phyloP scores from a whole-genome alignment of 192 early-diverging fungal genomes.

The Phycomyces blakesleeanus region DNA sequence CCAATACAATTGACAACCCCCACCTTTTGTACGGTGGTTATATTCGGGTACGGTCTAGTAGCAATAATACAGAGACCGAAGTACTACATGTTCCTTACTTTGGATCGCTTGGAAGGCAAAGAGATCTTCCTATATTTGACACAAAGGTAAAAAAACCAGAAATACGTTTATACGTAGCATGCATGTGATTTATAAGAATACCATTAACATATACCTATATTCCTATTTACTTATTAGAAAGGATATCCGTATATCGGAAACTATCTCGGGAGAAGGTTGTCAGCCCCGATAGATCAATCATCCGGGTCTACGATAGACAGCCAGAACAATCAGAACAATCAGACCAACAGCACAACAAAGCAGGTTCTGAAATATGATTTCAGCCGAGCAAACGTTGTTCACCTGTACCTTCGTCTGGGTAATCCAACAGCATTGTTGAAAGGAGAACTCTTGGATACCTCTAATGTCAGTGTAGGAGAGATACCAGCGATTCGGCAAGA shows the following conservation, averaged over 20 bases:
- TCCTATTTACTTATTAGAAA: neutral
- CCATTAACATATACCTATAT: neutral
- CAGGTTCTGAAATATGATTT: too few relatives aligned
- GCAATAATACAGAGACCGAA: conserved; percentile 6
- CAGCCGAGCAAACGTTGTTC: neutral
- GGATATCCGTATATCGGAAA: conserved; percentile 27
- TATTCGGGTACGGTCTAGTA: conserved; percentile 19
- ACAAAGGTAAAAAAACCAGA: conserved; percentile 9
- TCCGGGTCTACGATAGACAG: conserved; percentile 1
- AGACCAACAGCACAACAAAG: too few relatives aligned
- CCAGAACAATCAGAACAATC: too few relatives aligned
- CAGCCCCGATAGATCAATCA: neutral
- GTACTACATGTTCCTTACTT: conserved; percentile 38
- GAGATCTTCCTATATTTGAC: conserved; percentile 41
- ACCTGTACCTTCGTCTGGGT: conserved; percentile 15
- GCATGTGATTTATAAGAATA: too few relatives aligned
- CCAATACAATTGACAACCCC: neutral
- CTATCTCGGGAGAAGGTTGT: neutral
- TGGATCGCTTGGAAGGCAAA: conserved; percentile 36
- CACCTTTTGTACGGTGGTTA: conserved; percentile 44
- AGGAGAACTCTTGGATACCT: neutral
- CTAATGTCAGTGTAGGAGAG: conserved; percentile 9
- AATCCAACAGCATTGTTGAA: conserved; percentile 5
- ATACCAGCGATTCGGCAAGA: conserved; percentile 8
- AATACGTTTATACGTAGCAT: too few relatives aligned